Evolutionary conservation across 2,329 filamentous ascomycete genomes (phyloP).

Genomic region (Fusarium verrucosum): DNA sequence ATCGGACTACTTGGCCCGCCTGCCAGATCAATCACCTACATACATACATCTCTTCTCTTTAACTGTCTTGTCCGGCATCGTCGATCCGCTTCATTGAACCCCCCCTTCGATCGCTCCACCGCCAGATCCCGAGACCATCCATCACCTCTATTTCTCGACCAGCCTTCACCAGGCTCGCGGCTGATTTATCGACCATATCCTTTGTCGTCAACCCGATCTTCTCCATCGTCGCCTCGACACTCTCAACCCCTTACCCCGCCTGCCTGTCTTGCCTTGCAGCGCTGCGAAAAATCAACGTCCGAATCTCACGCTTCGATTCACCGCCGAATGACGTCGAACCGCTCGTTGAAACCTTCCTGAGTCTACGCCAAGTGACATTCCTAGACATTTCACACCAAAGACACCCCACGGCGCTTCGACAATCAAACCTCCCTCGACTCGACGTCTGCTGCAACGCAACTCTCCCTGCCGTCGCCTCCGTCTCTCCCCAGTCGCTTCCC

Average conservation of each 20-base stretch:
- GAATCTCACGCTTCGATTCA: conserved; percentile 35
- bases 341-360: conserved; percentile 37
- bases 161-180: conserved; percentile 30
- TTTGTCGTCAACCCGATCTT: conserved; percentile 3
- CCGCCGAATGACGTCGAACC: conserved; percentile 42
- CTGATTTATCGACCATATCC: conserved; percentile 1
- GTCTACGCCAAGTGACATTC: conserved; percentile 36
- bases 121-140: conserved; percentile 39
- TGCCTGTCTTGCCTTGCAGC: conserved; percentile 5
- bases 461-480: conserved; percentile 19
- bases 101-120: conserved; percentile 44
- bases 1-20: conserved; percentile 31
- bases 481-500: conserved; percentile 10
- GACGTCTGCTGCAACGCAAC: conserved; percentile 7
- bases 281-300: conserved; percentile 15
- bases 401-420: conserved; percentile 17
- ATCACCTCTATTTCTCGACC: conserved; percentile 24
- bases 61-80: conserved; percentile 19
- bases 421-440: conserved; percentile 32
- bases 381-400: conserved; percentile 17
- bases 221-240: conserved; percentile 16
- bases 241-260: conserved; percentile 32
- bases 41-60: background rate
- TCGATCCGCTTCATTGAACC: conserved; percentile 35
- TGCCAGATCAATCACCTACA: conserved; percentile 30